Evolutionary conservation across 805 yeast genomes (phyloP).

Genomic region (Blastobotrys americana): DNA sequence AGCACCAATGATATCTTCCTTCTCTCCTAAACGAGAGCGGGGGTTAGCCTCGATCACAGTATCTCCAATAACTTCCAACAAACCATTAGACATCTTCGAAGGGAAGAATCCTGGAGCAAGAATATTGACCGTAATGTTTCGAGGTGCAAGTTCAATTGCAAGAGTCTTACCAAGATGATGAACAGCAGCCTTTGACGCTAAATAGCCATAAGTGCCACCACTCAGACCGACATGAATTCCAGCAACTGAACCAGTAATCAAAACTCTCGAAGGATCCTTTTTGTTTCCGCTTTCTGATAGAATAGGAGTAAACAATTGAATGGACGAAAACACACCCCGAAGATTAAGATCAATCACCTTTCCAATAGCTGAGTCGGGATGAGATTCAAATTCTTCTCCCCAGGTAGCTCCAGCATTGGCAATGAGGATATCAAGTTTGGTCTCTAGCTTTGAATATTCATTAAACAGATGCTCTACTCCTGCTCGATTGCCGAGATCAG

Average conservation of each 20-base stretch:
- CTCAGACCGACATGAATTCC: constrained; percentile 38
- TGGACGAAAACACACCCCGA: constrained; percentile 58
- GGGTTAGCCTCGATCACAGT: constrained; percentile 51
- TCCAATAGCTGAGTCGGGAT: constrained; percentile 53
- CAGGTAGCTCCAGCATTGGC: constrained; percentile 79
- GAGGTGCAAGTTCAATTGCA: constrained; percentile 60
- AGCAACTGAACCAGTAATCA: constrained; percentile 62
- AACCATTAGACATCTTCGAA: constrained; percentile 63
- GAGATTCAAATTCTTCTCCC: constrained; percentile 59
- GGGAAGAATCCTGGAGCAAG: constrained; percentile 77
- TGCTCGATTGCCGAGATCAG: constrained; percentile 46
- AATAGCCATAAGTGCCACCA: constrained; percentile 61
- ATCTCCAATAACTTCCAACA: constrained; percentile 47
- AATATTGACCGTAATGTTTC: constrained; percentile 59
- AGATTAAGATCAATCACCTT: constrained; percentile 60
- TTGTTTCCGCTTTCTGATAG: constrained; percentile 45
- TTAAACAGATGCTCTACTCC: constrained; percentile 42
- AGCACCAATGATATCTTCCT: constrained; percentile 51
- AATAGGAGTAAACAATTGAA: constrained; percentile 55
- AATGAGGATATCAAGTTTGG: constrained; percentile 51
- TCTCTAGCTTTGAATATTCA: constrained; percentile 35
- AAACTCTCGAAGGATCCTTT: constrained; percentile 56
- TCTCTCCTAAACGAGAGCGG: constrained; percentile 52
- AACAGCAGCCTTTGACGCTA: constrained; percentile 70
- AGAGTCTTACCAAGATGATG: constrained; percentile 57